Evolutionary conservation across 169 alveolate species (phyloP), one percentile per base, ranked within the genome.

Genomic region (Babesia bovis): DNA sequence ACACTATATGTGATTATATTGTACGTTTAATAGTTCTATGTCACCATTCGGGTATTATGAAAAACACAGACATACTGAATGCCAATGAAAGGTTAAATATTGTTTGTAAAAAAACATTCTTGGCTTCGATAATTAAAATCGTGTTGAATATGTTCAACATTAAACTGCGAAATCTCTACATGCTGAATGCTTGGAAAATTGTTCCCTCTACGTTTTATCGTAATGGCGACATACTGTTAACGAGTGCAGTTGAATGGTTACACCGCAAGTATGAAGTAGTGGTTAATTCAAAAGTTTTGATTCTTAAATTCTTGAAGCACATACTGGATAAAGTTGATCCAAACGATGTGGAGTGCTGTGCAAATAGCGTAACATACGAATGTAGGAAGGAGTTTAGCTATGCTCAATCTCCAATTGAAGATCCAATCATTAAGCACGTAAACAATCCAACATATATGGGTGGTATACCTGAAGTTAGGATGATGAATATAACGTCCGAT

Each of bases 181-280:
- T 77, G 36, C 12, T 63, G 42, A 36, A 42, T 13, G 50, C 45
- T 1, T 55, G 58, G 73, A 45, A 67, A 2, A 60, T 56, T 12
- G 82, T 41, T 4, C 40, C 38, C 10, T 19, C 85, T n/a, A 44
- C 59, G n/a, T 77, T 66, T 41, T 77, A 77, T 66, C 13, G 74
- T 4, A 55, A 44, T 47, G 47, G 52, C 35, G 26, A 33, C 50
- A 66, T 10, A 19, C 6, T 61, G 1, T 28, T 63, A 21, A 4
- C 25, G 49, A 30, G 42, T 2, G 36, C 47, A 4, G 58, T 15
- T 9, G 19, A 23, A 13, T 5, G 7, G 28, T 2, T 63, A 47
- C 9, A n/a, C 26, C 2, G 33, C 25, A 63, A 63, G 26, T 63
- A 63, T 50, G 10, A 23, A 5, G 73, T 63, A 25, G 3, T 44